Conservation (phyloP, 805 yeast species). For the Hanseniaspora meyeri region DNA sequence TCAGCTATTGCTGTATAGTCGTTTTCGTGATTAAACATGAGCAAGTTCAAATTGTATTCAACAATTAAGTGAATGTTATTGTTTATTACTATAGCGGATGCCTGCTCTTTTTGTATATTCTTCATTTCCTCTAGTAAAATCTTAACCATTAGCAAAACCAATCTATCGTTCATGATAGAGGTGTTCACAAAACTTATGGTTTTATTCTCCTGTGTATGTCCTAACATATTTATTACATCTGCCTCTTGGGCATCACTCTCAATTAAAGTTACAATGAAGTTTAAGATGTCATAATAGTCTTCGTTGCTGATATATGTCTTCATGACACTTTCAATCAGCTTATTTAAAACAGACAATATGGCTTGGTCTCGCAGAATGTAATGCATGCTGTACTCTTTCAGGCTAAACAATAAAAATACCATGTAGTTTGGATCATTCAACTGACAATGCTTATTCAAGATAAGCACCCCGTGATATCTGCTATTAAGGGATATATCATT, state of each 20-base stretch:
- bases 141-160: conserved; percentile 23
- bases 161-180: not conserved
- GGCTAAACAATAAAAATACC: not conserved
- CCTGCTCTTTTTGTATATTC: not conserved
- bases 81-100: not conserved
- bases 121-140: conserved; percentile 16
- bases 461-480: not conserved
- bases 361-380: not conserved
- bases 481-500: not conserved
- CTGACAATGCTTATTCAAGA: not conserved
- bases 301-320: not conserved
- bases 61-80: not conserved
- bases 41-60: not conserved
- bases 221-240: no score
- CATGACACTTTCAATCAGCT: not conserved
- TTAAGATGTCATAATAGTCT: not conserved
- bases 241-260: not conserved
- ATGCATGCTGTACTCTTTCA: not conserved
- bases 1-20: not conserved
- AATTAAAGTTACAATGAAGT: not conserved
- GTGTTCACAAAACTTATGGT: not conserved
- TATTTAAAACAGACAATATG: not conserved
- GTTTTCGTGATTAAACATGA: not conserved
- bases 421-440: not conserved
- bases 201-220: not conserved